Percentiles rank a stretch among this genome's conserved stretches.
Conservation (phyloP, 228 moss, liverwort and hornwort species). For the Sphagnum fallax region DNA sequence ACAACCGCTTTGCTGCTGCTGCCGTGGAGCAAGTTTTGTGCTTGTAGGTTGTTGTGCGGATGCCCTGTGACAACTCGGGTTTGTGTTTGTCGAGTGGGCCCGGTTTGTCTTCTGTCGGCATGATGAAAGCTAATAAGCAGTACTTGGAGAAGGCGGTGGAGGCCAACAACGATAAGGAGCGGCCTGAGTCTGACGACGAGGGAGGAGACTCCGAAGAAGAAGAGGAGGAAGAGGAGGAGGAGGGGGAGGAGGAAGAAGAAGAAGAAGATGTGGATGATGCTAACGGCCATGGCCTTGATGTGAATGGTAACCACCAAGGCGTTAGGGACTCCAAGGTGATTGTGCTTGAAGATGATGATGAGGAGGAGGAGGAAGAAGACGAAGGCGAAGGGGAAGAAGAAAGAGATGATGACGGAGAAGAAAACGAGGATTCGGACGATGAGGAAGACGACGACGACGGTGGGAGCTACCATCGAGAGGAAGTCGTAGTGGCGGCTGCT, state of each 20-base stretch:
- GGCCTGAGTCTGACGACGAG: conserved; percentile 48
- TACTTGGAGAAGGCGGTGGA: conserved; percentile 65
- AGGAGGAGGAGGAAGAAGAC: conserved; percentile 7
- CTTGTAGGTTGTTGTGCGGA: conserved; percentile 30
- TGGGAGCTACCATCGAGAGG: conserved; percentile 67
- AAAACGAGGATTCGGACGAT: conserved; percentile 45
- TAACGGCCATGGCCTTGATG: conserved; percentile 30
- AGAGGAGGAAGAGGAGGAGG: conserved; percentile 53
- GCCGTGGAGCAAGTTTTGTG: conserved; percentile 23
- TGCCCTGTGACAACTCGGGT: conserved; percentile 53
- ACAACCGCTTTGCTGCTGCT: conserved; percentile 51
- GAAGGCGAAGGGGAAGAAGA: conserved; percentile 36
- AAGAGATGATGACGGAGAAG: conserved; percentile 47
- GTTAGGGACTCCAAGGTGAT: conserved; percentile 47
- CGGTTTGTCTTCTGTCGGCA: conserved; percentile 22
- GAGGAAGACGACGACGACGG: conserved; percentile 59
- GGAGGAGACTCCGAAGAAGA: no score
- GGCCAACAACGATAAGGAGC: conserved; percentile 39
- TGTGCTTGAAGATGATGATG: conserved; percentile 46
- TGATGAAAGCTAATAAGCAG: conserved; percentile 63
- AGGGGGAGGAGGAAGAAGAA: conserved; percentile 44
- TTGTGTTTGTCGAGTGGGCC: conserved; percentile 51
- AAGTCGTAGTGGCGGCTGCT: conserved; percentile 35
- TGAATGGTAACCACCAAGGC: conserved; percentile 47
- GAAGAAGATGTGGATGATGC: conserved; percentile 63